A percentile compares a stretch with the other conserved stretches of the same genome.
Evolutionary conservation across 1,284 basidiomycete species (phyloP).

Genomic region (Rhodotorula sp.): DNA sequence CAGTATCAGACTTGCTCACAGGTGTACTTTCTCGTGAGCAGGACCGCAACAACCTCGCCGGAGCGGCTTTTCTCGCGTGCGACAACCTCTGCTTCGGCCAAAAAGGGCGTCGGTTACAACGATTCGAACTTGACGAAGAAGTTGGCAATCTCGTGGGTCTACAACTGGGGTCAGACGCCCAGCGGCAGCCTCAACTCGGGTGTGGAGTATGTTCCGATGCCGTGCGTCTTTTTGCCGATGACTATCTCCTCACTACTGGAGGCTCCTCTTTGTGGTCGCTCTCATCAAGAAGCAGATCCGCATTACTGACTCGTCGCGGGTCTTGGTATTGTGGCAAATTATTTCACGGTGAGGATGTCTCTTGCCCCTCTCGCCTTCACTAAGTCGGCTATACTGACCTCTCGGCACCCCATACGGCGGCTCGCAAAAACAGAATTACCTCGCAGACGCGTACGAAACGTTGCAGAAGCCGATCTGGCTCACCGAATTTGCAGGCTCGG

Average conservation of each 20-base stretch:
- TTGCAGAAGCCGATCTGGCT: conserved; percentile 31
- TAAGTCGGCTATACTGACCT: background rate
- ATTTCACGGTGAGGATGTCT: background rate
- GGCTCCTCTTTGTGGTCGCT: no score
- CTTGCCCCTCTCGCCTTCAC: background rate
- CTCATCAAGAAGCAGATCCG: no score
- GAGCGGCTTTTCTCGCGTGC: background rate
- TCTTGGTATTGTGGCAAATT: background rate
- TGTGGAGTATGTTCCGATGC: conserved; percentile 40
- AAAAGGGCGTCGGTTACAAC: conserved; percentile 1
- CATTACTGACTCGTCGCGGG: no score
- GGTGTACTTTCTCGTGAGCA: no score
- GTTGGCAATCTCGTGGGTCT: conserved; percentile 5
- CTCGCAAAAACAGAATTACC: background rate
- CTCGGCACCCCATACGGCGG: no score
- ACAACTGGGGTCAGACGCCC: conserved; percentile 33
- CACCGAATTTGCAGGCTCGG: conserved; percentile 23
- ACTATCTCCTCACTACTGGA: no score
- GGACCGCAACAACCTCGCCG: background rate
- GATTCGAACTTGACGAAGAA: background rate
- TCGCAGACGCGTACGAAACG: conserved; percentile 11
- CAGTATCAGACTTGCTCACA: background rate
- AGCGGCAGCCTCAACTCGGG: conserved; percentile 9
- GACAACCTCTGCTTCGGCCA: background rate
- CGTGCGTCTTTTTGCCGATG: conserved; percentile 11